Evolutionary conservation across 768 basidiomycete species (phyloP).

Genomic region (Trametes meyenii): DNA sequence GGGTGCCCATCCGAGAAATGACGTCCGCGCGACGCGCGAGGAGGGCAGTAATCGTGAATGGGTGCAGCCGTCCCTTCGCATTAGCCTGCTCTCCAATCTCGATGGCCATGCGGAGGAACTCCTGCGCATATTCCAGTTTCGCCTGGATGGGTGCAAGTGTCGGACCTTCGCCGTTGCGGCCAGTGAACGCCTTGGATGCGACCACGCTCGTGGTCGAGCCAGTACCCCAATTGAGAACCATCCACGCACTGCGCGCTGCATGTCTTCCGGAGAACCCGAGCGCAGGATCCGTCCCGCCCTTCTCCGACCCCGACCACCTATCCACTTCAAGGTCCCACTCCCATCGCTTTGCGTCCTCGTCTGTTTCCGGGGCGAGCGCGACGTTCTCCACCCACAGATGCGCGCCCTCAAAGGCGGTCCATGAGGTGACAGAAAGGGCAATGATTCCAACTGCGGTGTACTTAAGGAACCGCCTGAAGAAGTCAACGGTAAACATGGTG

Average conservation of each 20-base stretch:
- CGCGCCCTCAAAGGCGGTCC: constrained; percentile 53
- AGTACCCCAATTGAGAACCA: constrained; percentile 66
- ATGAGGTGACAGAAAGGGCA: constrained; percentile 46
- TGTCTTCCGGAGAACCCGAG: constrained; percentile 64
- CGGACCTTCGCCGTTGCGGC: constrained; percentile 35
- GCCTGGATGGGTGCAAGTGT: constrained; percentile 53
- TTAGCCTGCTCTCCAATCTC: constrained; percentile 45
- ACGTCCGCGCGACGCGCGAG: constrained; percentile 55
- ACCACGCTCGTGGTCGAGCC: constrained; percentile 44
- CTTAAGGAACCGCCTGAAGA: constrained; percentile 52
- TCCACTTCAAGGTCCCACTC: constrained; percentile 69
- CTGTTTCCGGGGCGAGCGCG: constrained; percentile 49
- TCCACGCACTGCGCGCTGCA: constrained; percentile 71
- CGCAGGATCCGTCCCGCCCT: constrained; percentile 73
- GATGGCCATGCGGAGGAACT: constrained; percentile 54
- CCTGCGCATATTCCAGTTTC: constrained; percentile 55
- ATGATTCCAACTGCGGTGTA: constrained; percentile 50
- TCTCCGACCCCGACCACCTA: constrained; percentile 54
- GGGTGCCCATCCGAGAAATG: constrained; percentile 63
- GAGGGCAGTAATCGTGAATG: constrained; percentile 57
- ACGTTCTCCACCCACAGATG: constrained; percentile 70
- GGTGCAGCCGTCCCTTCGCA: constrained; percentile 45
- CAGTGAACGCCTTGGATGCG: constrained; percentile 40
- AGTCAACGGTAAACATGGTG: constrained; percentile 44
- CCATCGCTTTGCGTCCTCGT: constrained; percentile 59